Percentiles rank a stretch among this genome's conserved stretches.
Evolutionary conservation across 2,329 filamentous ascomycete species (phyloP).

Genomic region (Fusarium oxysporum): DNA sequence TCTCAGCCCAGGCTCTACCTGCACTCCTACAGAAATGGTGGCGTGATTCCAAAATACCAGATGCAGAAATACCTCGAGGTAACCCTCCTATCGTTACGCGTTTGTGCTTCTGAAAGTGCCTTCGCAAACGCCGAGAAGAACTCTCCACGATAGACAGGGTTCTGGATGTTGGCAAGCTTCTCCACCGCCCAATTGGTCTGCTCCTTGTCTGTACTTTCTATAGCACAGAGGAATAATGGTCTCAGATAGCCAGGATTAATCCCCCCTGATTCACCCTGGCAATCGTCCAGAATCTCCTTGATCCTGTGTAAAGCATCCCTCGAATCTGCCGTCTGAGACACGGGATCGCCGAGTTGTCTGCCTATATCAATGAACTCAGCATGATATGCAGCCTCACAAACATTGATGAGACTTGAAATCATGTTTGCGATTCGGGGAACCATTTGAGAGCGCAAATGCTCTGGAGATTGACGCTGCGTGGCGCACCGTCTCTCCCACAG

Average conservation of each 20-base stretch:
- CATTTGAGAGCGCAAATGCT: not conserved
- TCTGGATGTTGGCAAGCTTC: not conserved
- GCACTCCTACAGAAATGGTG: not conserved
- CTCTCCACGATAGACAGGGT: not conserved
- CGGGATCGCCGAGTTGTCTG: not conserved
- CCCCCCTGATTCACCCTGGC: accelerated
- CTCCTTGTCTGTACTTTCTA: not conserved
- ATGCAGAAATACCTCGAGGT: constrained; percentile 6
- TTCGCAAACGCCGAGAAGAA: not conserved
- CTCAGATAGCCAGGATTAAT: not conserved
- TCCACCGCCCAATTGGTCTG: not conserved
- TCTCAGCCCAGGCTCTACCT: not conserved
- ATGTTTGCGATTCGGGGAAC: not conserved
- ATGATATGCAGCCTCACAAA: not conserved
- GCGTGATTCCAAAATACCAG: not conserved
- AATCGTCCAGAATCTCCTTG: not conserved
- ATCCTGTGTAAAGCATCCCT: not conserved
- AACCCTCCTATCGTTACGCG: not conserved
- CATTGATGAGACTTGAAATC: not conserved
- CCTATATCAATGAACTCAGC: not conserved
- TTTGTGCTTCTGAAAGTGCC: not conserved
- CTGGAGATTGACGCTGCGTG: not conserved
- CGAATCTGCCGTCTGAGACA: not conserved
- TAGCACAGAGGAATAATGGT: not conserved
- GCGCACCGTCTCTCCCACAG: not conserved